phyloP scores from a whole-genome alignment of 768 basidiomycete genomes.

The Russula earlei region DNA sequence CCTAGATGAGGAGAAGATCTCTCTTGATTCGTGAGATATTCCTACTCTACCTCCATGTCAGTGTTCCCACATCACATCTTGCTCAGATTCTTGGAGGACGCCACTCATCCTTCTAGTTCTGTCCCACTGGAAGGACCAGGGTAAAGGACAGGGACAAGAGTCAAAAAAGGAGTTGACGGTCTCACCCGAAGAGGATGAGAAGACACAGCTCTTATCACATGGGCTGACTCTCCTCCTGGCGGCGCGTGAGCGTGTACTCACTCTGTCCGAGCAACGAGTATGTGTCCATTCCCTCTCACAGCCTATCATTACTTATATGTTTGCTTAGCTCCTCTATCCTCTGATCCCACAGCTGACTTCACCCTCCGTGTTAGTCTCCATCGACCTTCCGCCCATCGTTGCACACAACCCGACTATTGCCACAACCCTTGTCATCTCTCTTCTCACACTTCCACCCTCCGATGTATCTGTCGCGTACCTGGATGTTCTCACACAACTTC shows the following conservation, averaged over 20 bases:
- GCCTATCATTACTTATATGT: neutral
- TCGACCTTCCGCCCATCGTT: constrained; percentile 58
- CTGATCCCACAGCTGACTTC: constrained; percentile 35
- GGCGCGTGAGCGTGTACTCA: constrained; percentile 63
- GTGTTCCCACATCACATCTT: neutral
- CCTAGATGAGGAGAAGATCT: constrained; percentile 44
- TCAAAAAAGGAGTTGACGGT: constrained; percentile 20
- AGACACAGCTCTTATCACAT: constrained; percentile 48
- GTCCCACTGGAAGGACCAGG: neutral
- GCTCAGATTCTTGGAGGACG: neutral
- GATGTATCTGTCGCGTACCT: constrained; percentile 40
- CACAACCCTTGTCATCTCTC: constrained; percentile 51
- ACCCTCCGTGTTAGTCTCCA: constrained; percentile 50
- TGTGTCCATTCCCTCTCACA: constrained; percentile 24
- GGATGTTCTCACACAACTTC: constrained; percentile 53
- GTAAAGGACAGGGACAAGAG: neutral
- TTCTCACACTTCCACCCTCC: constrained; percentile 36
- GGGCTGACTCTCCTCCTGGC: constrained; percentile 60
- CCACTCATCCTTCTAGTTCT: neutral
- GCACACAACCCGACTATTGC: constrained; percentile 62
- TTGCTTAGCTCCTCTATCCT: constrained; percentile 42
- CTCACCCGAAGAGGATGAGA: constrained; percentile 43
- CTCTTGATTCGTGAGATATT: constrained; percentile 8
- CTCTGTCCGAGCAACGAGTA: constrained; percentile 68
- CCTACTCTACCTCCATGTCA: too few relatives aligned